These are phyloP conservation scores for Solanum rostratum DNA, from an alignment of 257 asterid genomes.

Conservation along the genomic window DNA sequence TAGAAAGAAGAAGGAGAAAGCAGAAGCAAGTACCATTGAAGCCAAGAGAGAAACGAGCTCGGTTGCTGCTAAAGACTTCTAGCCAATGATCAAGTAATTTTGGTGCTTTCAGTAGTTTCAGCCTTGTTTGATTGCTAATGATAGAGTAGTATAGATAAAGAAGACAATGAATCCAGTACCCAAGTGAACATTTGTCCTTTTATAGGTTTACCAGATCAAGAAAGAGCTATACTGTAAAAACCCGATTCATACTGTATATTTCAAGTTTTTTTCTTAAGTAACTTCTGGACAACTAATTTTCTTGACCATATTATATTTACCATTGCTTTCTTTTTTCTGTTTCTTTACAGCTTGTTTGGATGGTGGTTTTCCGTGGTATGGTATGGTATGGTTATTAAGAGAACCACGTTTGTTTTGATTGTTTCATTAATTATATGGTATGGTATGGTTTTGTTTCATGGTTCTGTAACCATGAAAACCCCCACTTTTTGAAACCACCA, in stretches of 20 bases:
- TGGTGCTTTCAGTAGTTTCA: neutral
- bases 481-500: too few relatives aligned
- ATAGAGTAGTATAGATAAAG: neutral
- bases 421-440: too few relatives aligned
- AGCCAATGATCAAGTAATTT: neutral
- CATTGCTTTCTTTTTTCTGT: neutral
- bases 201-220: neutral
- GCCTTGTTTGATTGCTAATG: neutral
- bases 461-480: too few relatives aligned
- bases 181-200: neutral
- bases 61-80: conserved; percentile 4
- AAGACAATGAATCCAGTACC: neutral
- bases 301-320: neutral
- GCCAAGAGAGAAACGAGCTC: neutral
- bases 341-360: too few relatives aligned
- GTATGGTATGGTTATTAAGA: too few relatives aligned
- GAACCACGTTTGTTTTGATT: too few relatives aligned
- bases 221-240: neutral
- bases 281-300: neutral
- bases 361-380: too few relatives aligned
- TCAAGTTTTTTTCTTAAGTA: neutral
- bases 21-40: neutral
- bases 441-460: too few relatives aligned
- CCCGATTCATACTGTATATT: neutral
- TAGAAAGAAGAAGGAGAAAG: conserved; percentile 16